These are phyloP conservation scores for Gnomoniopsis smithogilvyi DNA, from an alignment of 2,329 filamentous ascomycete genomes.

Conservation along the genomic window DNA sequence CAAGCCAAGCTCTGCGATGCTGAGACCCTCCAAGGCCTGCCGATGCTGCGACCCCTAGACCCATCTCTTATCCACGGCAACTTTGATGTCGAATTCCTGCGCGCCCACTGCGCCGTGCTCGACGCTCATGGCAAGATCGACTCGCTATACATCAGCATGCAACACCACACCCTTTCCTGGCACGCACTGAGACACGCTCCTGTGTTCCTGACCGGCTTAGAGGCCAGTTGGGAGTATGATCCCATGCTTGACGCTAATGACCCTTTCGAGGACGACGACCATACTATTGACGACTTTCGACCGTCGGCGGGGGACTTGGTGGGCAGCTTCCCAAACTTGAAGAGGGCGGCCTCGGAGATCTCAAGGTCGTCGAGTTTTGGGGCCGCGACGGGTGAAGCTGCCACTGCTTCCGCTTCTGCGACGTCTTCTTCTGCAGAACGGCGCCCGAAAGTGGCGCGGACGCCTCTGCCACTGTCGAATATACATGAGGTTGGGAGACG, in stretches of 20 bases:
- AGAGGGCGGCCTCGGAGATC: conserved; percentile 51
- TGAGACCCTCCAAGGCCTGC: conserved; percentile 50
- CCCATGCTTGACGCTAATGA: conserved; percentile 42
- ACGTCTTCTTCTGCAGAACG: conserved; percentile 20
- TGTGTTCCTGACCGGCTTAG: conserved; percentile 49
- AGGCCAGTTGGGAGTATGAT: conserved; percentile 53
- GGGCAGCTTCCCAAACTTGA: conserved; percentile 38
- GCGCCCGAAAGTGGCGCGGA: conserved; percentile 33
- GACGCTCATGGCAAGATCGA: conserved; percentile 53
- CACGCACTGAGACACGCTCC: conserved; percentile 45
- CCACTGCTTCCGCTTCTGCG: conserved; percentile 8
- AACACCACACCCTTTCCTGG: conserved; percentile 53
- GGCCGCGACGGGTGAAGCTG: conserved; percentile 28
- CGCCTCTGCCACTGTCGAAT: conserved; percentile 34
- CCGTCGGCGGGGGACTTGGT: conserved; percentile 48
- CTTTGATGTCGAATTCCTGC: conserved; percentile 51
- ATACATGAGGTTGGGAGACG: conserved; percentile 36
- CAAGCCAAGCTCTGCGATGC: conserved; percentile 57
- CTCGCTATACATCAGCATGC: conserved; percentile 59
- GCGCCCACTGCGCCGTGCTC: conserved; percentile 52
- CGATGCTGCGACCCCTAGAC: conserved; percentile 56
- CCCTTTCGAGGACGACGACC: conserved; percentile 33
- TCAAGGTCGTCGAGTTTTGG: conserved; percentile 45
- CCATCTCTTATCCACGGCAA: conserved; percentile 35
- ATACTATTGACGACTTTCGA: conserved; percentile 31